Evolutionary conservation across 169 alveolate species (phyloP).

Genomic region (Plasmodium chabaudi): DNA sequence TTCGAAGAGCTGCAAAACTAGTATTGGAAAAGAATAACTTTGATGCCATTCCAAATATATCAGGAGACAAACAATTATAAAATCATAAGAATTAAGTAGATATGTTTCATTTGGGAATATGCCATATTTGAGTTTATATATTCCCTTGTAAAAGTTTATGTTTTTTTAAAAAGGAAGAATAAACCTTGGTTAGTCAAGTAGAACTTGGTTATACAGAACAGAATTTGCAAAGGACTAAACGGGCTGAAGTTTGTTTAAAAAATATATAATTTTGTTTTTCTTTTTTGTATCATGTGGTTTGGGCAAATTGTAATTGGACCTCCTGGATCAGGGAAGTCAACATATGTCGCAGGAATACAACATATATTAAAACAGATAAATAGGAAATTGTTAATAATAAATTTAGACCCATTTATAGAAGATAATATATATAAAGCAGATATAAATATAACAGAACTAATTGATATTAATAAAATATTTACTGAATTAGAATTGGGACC

Average conservation of each 20-base stretch:
- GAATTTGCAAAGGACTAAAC: too few relatives aligned
- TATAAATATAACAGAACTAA: constrained; percentile 92
- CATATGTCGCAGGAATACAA: constrained; percentile 93
- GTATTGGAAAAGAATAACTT: too few relatives aligned
- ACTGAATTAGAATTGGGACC: constrained; percentile 93
- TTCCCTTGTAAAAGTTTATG: too few relatives aligned
- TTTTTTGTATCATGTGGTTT: constrained; percentile 76
- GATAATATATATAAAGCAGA: constrained; percentile 91
- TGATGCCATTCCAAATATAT: too few relatives aligned
- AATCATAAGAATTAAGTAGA: too few relatives aligned
- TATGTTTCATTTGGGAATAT: too few relatives aligned
- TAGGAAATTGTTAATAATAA: constrained; percentile 87
- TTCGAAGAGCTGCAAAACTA: too few relatives aligned
- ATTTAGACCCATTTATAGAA: constrained; percentile 92
- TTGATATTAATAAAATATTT: constrained; percentile 91
- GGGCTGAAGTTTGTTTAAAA: not conserved
- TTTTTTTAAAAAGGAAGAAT: too few relatives aligned
- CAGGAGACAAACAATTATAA: too few relatives aligned
- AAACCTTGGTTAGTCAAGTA: too few relatives aligned
- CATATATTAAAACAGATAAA: constrained; percentile 87
- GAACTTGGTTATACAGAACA: too few relatives aligned
- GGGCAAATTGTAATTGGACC: constrained; percentile 96
- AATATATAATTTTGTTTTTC: not conserved
- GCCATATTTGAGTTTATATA: too few relatives aligned
- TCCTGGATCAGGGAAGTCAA: constrained; percentile 96